Evolutionary conservation across 148 eudicot genomes (phyloP).

Genomic region (Chenopodium formosanum): DNA sequence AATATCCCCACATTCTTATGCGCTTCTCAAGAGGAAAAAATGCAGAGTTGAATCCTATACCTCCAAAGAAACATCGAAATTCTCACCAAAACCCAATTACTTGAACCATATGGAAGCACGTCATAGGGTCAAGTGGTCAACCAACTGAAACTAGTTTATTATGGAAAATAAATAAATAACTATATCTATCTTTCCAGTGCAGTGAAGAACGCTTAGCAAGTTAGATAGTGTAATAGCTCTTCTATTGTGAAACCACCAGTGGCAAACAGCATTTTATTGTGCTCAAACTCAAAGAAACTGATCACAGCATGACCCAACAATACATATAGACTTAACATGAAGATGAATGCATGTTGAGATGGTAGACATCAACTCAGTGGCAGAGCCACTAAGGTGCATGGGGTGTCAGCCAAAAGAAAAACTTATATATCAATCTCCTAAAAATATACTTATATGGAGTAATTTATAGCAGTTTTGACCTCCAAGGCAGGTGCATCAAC

Average conservation of each 20-base stretch:
- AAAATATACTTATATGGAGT: too few relatives aligned
- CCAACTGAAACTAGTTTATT: not conserved
- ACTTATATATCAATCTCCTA: too few relatives aligned
- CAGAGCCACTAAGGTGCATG: too few relatives aligned
- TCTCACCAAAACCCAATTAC: not conserved
- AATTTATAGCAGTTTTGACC: not conserved
- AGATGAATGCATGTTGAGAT: not conserved
- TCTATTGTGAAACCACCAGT: too few relatives aligned
- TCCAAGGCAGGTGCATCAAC: not conserved
- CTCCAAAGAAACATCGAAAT: not conserved
- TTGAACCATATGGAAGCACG: not conserved
- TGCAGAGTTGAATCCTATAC: not conserved
- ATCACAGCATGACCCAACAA: not conserved
- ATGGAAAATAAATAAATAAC: too few relatives aligned
- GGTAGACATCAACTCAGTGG: not conserved
- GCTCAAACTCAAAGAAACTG: not conserved
- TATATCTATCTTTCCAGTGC: not conserved
- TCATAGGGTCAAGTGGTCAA: not conserved
- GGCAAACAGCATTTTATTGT: not conserved
- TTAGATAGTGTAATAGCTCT: too few relatives aligned
- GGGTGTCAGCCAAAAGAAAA: too few relatives aligned
- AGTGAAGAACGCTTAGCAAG: not conserved
- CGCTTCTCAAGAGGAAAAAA: not conserved
- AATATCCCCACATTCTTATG: not conserved
- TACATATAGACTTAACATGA: too few relatives aligned